These are phyloP conservation scores for Diplodia intermedia DNA, from an alignment of 2,329 filamentous ascomycete genomes.

Conservation along the genomic window DNA sequence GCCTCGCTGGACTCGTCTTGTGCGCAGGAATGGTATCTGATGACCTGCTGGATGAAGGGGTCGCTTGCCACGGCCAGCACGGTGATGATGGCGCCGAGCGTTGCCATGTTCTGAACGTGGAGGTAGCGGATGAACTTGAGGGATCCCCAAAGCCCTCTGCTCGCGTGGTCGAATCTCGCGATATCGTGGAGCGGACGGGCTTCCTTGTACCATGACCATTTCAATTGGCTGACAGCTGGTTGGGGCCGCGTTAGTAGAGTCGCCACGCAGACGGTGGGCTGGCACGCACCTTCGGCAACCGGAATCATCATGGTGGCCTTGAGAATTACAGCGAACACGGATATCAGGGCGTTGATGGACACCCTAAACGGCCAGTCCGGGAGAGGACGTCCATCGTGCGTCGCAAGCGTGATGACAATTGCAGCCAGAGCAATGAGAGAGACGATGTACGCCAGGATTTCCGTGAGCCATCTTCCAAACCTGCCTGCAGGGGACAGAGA, in stretches of 20 bases:
- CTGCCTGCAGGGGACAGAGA: not conserved
- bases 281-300: conserved; percentile 1
- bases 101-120: not conserved
- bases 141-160: conserved; percentile 8
- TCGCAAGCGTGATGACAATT: conserved; percentile 1
- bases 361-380: conserved; percentile 10
- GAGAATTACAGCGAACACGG: conserved; percentile 15
- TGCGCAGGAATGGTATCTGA: conserved; percentile 9
- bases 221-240: conserved; percentile 8
- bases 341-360: conserved; percentile 10
- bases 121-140: not conserved
- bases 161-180: conserved; percentile 11
- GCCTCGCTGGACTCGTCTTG: not conserved
- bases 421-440: conserved; percentile 2
- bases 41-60: conserved; percentile 18
- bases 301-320: conserved; percentile 19
- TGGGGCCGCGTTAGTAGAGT: not conserved
- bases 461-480: not conserved
- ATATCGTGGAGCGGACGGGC: conserved; percentile 10
- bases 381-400: conserved; percentile 5
- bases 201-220: conserved; percentile 18
- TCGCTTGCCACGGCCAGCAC: conserved; percentile 14
- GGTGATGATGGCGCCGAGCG: conserved; percentile 6
- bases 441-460: not conserved
- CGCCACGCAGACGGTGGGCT: not conserved